Evolutionary conservation across 2,329 filamentous ascomycete species (phyloP).

Genomic region (Phialocephala subalpina): DNA sequence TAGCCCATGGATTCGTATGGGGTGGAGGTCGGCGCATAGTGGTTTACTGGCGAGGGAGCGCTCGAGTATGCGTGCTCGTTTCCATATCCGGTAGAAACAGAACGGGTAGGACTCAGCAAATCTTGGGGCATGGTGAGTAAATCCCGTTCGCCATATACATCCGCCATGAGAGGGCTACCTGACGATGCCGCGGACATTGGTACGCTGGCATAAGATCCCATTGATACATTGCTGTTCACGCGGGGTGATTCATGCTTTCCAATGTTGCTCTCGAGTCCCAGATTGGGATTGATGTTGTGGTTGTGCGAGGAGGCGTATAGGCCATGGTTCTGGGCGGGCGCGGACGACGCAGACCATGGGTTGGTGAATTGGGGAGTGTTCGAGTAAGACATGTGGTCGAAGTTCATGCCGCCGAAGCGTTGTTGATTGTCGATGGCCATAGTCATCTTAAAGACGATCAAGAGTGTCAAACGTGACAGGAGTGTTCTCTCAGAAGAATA

Average conservation of each 20-base stretch:
- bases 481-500: conserved; percentile 12
- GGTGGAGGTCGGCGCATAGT: conserved; percentile 53
- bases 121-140: conserved; percentile 80
- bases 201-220: conserved; percentile 77
- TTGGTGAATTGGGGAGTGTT: conserved; percentile 82
- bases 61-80: conserved; percentile 71
- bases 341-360: conserved; percentile 77
- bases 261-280: conserved; percentile 61
- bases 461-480: conserved; percentile 23
- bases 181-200: conserved; percentile 78
- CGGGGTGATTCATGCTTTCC: conserved; percentile 64
- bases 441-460: conserved; percentile 69
- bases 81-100: conserved; percentile 71
- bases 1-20: conserved; percentile 83
- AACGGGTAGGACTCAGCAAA: conserved; percentile 69
- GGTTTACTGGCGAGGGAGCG: conserved; percentile 59
- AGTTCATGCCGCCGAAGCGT: conserved; percentile 79
- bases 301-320: conserved; percentile 68
- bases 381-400: conserved; percentile 80
- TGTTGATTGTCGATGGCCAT: conserved; percentile 94
- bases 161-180: conserved; percentile 68
- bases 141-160: conserved; percentile 67
- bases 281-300: conserved; percentile 64
- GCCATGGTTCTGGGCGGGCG: conserved; percentile 57
- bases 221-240: conserved; percentile 62